Conservation (phyloP, 75 land plant species). For the Pseudotsuga menziesii region DNA sequence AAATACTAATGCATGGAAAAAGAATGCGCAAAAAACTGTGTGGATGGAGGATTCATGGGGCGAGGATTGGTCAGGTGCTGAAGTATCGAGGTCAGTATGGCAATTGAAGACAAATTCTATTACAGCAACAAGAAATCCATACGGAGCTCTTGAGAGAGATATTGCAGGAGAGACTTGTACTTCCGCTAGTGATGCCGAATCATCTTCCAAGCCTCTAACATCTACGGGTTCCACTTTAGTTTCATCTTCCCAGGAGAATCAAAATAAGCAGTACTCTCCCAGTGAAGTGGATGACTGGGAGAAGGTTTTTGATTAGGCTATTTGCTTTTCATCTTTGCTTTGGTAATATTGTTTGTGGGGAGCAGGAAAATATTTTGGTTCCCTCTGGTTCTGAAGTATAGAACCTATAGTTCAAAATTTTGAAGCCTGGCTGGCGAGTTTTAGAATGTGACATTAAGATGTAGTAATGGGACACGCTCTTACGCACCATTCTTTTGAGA, state of each 20-base stretch:
- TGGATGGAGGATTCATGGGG: constrained; percentile 73
- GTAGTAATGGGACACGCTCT: too few species aligned
- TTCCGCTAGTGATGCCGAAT: neutral
- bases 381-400: too few species aligned
- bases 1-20: constrained; percentile 44
- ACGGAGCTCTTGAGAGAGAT: constrained; percentile 48
- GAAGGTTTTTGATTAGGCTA: constrained; percentile 40
- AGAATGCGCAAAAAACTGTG: constrained; percentile 33
- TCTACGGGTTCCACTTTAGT: neutral
- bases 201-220: constrained; percentile 6
- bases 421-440: too few species aligned
- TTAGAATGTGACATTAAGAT: too few species aligned
- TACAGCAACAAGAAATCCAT: constrained; percentile 48
- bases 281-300: constrained; percentile 70
- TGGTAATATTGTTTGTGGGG: too few species aligned
- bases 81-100: constrained; percentile 31
- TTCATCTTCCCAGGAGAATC: neutral
- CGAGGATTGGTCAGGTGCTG: constrained; percentile 31
- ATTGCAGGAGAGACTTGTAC: constrained; percentile 11
- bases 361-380: too few species aligned
- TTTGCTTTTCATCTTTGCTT: too few species aligned
- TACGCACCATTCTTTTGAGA: too few species aligned
- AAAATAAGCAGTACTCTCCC: neutral
- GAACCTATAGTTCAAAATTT: too few species aligned
- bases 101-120: constrained; percentile 47